Conservation (phyloP, 2,329 filamentous ascomycete genomes). For the Trematosphaeria pertusa region DNA sequence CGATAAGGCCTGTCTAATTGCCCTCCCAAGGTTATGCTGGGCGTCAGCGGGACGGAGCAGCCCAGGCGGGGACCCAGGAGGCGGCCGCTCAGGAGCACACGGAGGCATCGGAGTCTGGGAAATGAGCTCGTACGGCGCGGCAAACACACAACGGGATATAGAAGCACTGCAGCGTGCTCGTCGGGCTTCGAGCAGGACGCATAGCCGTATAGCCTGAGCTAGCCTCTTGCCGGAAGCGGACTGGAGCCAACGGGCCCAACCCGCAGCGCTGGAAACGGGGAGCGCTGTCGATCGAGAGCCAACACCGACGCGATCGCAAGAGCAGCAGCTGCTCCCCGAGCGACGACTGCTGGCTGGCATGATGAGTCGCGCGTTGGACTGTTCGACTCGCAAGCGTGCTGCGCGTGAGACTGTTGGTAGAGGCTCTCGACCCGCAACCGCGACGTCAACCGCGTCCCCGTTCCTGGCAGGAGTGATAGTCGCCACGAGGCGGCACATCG, state of each 20-base stretch:
- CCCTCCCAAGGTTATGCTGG: slow-evolving; percentile 23
- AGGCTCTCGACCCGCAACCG: neutral
- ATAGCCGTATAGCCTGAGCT: neutral
- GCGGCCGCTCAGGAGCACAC: too few species aligned
- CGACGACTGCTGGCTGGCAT: neutral
- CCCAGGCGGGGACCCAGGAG: too few species aligned
- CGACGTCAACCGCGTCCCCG: neutral
- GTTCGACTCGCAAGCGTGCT: neutral
- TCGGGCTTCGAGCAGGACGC: neutral
- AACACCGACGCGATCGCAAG: neutral
- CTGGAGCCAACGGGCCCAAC: neutral
- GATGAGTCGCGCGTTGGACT: neutral
- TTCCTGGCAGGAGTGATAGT: neutral
- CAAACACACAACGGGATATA: neutral
- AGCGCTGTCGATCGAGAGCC: neutral
- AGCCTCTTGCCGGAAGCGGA: neutral
- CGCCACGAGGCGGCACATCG: neutral
- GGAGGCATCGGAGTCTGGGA: too few species aligned
- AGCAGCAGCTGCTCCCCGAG: neutral
- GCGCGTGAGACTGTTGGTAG: neutral
- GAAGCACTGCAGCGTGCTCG: neutral
- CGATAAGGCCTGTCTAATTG: slow-evolving; percentile 25
- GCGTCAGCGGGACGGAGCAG: slow-evolving; percentile 27
- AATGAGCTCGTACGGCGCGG: slow-evolving; percentile 8
- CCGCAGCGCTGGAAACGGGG: neutral